These are phyloP conservation scores for Lasiosphaeria ovina DNA, from an alignment of 495 filamentous ascomycete species.

Conservation along the genomic window DNA sequence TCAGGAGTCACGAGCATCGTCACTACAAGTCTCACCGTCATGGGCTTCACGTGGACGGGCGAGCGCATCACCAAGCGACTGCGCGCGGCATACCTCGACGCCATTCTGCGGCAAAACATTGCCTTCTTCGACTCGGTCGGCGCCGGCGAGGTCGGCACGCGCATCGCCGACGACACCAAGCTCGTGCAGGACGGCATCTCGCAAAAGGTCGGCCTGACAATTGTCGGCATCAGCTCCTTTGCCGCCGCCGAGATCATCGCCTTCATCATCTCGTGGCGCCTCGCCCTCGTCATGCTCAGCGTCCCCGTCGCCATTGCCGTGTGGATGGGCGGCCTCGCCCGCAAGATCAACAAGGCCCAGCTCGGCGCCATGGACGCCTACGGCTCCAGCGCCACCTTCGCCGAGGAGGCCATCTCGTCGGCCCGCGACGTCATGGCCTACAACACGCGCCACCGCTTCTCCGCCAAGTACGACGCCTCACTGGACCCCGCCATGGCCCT, in stretches of 20 bases:
- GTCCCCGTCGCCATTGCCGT: conserved; percentile 66
- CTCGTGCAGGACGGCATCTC: no score
- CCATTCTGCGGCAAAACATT: conserved; percentile 29
- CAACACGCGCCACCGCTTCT: conserved; percentile 78
- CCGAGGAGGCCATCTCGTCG: conserved; percentile 87
- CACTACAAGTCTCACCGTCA: no score
- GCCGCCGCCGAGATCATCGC: conserved; percentile 81
- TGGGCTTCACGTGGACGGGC: no score
- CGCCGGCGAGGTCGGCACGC: conserved; percentile 55
- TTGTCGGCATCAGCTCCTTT: conserved; percentile 63
- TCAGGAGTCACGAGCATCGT: no score
- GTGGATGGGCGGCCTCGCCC: conserved; percentile 66
- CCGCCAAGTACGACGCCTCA: conserved; percentile 79
- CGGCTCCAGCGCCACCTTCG: conserved; percentile 75
- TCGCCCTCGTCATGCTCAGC: conserved; percentile 78
- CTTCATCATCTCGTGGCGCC: conserved; percentile 78
- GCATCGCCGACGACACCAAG: no score
- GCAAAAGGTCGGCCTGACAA: no score
- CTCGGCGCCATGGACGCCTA: conserved; percentile 70
- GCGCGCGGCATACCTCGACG: no score
- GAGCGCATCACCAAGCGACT: no score
- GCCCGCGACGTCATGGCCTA: conserved; percentile 88
- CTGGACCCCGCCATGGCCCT: conserved; percentile 87
- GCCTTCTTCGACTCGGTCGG: conserved; percentile 78
- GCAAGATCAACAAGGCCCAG: conserved; percentile 70